Percentiles rank a stretch among this genome's conserved stretches.
Conservation (phyloP, 148 eudicot species). For the Cornus suecica region DNA sequence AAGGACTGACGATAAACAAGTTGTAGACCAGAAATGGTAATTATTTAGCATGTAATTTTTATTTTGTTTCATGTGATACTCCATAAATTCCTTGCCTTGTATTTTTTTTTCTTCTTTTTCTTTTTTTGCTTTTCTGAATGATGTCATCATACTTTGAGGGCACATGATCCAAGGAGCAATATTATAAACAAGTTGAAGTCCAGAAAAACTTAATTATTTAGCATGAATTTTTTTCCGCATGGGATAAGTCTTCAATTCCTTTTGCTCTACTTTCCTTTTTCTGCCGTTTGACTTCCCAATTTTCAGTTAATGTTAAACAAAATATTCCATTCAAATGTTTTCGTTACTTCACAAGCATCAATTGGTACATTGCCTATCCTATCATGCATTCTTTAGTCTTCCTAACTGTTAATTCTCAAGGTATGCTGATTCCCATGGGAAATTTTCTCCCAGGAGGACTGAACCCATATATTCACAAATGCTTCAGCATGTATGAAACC, state of each 20-base stretch:
- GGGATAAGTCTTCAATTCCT: not conserved
- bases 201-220: not conserved
- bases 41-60: not conserved
- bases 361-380: not conserved
- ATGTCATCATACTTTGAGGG: not conserved
- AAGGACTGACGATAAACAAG: not conserved
- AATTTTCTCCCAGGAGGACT: not conserved
- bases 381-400: not conserved
- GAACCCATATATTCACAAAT: not conserved
- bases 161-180: not conserved
- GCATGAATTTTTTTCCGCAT: not conserved
- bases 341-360: not conserved
- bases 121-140: no score
- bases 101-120: no score
- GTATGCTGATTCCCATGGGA: not conserved
- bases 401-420: not conserved
- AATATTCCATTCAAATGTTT: not conserved
- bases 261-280: not conserved
- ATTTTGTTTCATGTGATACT: no score
- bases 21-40: not conserved
- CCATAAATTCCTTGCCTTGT: not conserved
- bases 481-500: not conserved
- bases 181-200: not conserved
- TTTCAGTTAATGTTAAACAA: not conserved
- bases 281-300: not conserved